Conservation (phyloP, 2,329 filamentous ascomycete genomes). For the Ophiocordyceps camponoti-saundersi region DNA sequence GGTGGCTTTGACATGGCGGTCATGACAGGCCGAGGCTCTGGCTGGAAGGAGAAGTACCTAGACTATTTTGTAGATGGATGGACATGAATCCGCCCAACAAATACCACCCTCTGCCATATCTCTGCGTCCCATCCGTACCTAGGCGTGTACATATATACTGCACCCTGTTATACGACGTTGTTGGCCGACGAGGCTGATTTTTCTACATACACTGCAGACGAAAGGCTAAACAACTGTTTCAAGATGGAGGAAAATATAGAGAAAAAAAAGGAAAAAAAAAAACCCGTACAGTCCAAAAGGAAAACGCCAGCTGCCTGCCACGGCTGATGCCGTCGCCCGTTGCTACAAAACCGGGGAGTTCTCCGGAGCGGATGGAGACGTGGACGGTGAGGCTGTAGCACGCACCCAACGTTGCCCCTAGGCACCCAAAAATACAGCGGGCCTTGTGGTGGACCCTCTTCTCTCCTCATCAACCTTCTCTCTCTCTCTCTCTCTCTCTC, state of each 20-base stretch:
- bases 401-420: neutral
- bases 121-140: too few relatives aligned
- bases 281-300: neutral
- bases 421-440: neutral
- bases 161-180: neutral
- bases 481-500: constrained; percentile 9
- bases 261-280: neutral
- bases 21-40: constrained; percentile 3
- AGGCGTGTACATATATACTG: too few relatives aligned
- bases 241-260: too few relatives aligned
- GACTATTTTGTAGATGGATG: neutral
- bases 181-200: neutral
- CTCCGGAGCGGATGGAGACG: neutral
- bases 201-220: neutral
- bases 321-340: neutral
- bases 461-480: constrained; percentile 2
- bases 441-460: neutral
- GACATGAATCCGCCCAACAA: neutral
- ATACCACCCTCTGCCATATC: too few relatives aligned
- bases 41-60: neutral
- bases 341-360: neutral
- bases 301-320: neutral
- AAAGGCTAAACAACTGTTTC: neutral
- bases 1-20: constrained; percentile 24
- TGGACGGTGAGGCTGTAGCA: neutral